These are phyloP conservation scores for Solanum habrochaites DNA, from an alignment of 257 asterid genomes.

Conservation along the genomic window DNA sequence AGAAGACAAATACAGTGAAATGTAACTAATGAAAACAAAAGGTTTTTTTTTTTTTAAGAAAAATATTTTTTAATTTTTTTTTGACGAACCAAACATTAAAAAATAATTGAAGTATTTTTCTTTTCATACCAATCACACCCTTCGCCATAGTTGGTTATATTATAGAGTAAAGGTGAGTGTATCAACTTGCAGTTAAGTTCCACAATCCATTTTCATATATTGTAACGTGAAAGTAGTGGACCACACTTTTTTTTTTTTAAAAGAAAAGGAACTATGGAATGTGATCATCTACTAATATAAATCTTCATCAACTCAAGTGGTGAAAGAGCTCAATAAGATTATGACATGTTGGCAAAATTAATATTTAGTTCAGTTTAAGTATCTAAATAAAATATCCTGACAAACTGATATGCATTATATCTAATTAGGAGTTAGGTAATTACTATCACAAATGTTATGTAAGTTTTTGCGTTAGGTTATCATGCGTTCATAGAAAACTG, in stretches of 20 bases:
- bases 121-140: background rate
- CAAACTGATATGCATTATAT: no score
- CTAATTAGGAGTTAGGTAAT: background rate
- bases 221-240: background rate
- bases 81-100: background rate
- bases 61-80: rapidly evolving
- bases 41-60: no score
- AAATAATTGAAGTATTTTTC: no score
- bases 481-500: no score
- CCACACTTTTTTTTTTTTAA: background rate
- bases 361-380: no score
- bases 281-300: background rate
- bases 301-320: background rate
- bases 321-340: background rate
- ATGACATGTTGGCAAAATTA: background rate
- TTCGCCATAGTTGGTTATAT: background rate
- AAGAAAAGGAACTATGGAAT: background rate
- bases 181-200: background rate
- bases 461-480: no score
- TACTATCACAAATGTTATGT: background rate
- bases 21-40: no score
- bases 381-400: no score
- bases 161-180: background rate
- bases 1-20: background rate
- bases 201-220: background rate